Evolutionary conservation across 2,329 filamentous ascomycete genomes (phyloP), one percentile per base, ranked within the genome.

Genomic region (Hymenoscyphus linearis): DNA sequence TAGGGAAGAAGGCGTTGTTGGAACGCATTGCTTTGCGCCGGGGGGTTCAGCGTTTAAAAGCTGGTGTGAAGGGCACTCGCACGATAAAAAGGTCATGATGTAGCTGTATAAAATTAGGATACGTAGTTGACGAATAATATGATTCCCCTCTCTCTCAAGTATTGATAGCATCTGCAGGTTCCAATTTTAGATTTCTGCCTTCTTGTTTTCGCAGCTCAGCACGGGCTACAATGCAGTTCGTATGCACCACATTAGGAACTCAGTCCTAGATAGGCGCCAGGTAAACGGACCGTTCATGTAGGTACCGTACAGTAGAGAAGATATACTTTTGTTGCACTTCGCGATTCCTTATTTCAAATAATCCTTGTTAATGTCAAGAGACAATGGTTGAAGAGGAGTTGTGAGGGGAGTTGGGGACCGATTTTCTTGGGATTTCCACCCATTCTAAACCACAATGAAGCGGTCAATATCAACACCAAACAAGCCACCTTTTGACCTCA

Each of bases 71-170:
- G 68, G 65, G 67, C 64, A 67, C 58, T 65, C 66, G 68, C 65
- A 68, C 62, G 66, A 31, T 31, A 65, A 65, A 71, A 70, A 64
- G 60, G 63, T 54, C 66, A 68, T 65, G 65, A 61, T 69, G 59
- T 67, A 65, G 67, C 65, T 72, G 68, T 73, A 72, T 66, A 76
- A 72, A 74, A 75, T 36, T 73, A 75, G 74, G 72, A 73, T 79
- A 79, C 74, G 76, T 31, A 31, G 27, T 74, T 72, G 75, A 75
- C 74, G 73, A 72, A 77, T 81, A 83, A 83, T 82, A 76, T 75
- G 75, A 80, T 76, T 31, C 79, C 84, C 82, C 79, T 81, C 81
- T 81, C 81, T 77, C 82, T 84, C 82, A 79, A 71, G 65, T 57
- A 64, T 52, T 52, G 27, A 31, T 5, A 31, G 27, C 27, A 31